A percentile compares a stretch with the other conserved stretches of the same genome.
Conservation (phyloP, 345 rosid species). For the Isatis tinctoria region DNA sequence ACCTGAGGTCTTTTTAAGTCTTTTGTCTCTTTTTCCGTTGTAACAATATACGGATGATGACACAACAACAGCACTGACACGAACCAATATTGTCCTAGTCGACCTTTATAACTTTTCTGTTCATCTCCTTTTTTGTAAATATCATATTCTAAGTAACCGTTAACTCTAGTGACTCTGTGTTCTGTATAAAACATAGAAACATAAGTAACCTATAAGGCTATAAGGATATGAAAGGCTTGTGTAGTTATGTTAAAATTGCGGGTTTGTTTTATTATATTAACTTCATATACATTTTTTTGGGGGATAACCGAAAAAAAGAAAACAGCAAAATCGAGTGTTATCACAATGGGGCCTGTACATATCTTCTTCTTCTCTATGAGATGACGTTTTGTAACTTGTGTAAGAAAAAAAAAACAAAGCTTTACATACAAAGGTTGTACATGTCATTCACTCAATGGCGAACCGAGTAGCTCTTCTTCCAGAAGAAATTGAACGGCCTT, state of each 20-base stretch:
- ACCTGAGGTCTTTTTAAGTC: neutral
- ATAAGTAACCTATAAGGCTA: neutral
- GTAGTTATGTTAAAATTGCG: neutral
- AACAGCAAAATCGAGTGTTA: slow-evolving; percentile 22
- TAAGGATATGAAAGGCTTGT: neutral
- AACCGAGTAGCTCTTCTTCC: slow-evolving; percentile 84
- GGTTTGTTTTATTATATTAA: slow-evolving; percentile 8
- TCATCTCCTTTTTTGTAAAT: neutral
- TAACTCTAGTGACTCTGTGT: neutral
- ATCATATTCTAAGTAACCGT: neutral
- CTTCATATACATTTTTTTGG: slow-evolving; percentile 14
- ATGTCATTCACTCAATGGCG: slow-evolving; percentile 36
- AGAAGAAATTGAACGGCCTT: slow-evolving; percentile 66
- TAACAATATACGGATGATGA: neutral
- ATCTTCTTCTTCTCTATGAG: slow-evolving; percentile 45
- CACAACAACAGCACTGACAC: neutral
- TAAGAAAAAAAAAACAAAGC: slow-evolving; percentile 33
- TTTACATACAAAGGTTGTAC: slow-evolving; percentile 39
- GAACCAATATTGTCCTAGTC: neutral
- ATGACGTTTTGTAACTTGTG: slow-evolving; percentile 29
- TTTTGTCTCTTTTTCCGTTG: neutral
- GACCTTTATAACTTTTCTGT: neutral
- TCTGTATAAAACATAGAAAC: neutral
- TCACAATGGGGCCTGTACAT: slow-evolving; percentile 46
- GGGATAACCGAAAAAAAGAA: slow-evolving; percentile 10